Evolutionary conservation across 768 basidiomycete genomes (phyloP).

Genomic region (Pleurotus citrinopileatus): DNA sequence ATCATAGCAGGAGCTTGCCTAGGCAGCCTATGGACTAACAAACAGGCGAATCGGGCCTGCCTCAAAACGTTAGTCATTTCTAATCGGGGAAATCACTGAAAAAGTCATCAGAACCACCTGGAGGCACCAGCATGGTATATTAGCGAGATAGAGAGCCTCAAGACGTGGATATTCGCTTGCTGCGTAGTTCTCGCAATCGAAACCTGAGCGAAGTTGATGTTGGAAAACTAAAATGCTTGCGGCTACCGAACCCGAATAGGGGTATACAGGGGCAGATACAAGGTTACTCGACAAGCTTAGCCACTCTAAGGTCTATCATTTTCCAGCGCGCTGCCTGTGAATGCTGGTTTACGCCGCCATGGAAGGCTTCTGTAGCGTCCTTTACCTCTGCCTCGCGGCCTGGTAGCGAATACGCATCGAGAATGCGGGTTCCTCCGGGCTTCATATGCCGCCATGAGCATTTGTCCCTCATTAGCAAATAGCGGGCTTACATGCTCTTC

Average conservation of each 20-base stretch:
- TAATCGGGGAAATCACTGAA: too few species aligned
- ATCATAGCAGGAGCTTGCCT: too few species aligned
- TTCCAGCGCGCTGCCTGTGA: conserved; percentile 49
- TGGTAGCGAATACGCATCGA: conserved; percentile 46
- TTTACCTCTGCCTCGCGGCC: conserved; percentile 17
- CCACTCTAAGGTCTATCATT: conserved; percentile 49
- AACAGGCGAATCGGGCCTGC: too few species aligned
- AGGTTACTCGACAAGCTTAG: conserved; percentile 25
- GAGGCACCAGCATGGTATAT: too few species aligned
- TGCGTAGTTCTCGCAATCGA: background rate
- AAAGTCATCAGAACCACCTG: too few species aligned
- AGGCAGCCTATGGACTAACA: too few species aligned
- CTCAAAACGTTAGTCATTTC: too few species aligned
- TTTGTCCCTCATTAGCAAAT: background rate
- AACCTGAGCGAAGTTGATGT: background rate
- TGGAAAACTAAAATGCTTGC: background rate
- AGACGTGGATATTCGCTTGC: too few species aligned
- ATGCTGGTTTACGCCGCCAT: conserved; percentile 72
- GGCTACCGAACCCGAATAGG: background rate
- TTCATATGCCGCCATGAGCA: conserved; percentile 19
- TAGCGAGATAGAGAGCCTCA: too few species aligned
- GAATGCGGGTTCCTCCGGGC: conserved; percentile 60
- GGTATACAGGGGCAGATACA: background rate
- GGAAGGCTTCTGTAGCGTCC: conserved; percentile 63
- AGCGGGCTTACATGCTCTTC: conserved; percentile 64